Evolutionary conservation across 805 yeast species (phyloP), one percentile per base, ranked within the genome.

Genomic region (Kuraishia floccosa): DNA sequence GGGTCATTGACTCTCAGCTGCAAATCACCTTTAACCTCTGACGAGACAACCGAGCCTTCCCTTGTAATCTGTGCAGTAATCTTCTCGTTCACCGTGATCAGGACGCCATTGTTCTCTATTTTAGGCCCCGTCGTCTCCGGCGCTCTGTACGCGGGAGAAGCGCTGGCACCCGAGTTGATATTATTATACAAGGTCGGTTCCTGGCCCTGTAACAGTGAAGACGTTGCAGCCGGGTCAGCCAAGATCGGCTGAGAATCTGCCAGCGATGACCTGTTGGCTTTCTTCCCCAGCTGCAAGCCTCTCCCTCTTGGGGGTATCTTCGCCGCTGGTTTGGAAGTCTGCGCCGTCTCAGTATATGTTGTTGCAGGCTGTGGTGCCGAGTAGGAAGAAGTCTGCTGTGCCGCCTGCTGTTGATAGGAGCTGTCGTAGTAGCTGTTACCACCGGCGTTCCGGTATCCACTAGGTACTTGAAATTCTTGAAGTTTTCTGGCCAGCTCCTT

Each of bases 11-110:
- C 75, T 51, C 95, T 77, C 50, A 91, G 63, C 56, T 85, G 94
- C 43, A 89, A 63, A 43, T 82, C 93, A 54, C 98, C 97, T 56
- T 84, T 84, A 35, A 86, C 70, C 50, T 87, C 96, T 26, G 84
- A 72, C 14, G 73, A 58, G 14, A 59, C 37, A 32, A 82, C 53
- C 0, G 76, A 65, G 29, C 97, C 97, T 43, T 89, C 96, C 49
- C 96, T 77, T 9, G 79, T 60, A 37, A 89, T 66, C 42, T 76
- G 76, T 4, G 91, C 91, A 19, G 76, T 65, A 35, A 86, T 65
- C 42, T 76, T 75, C 58, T 89, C 97, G 48, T 74, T 76, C 28
- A 85, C 58, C 5, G 81, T 63, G 39, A 87, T 67, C 52, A 86
- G 68, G 31, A 87, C 77, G 42, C 96, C 96, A 40, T 81, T 73